A percentile compares a stretch with the other conserved stretches of the same genome.
phyloP scores from a whole-genome alignment of 208 protist species.

The Endotrypanum monterogeii region DNA sequence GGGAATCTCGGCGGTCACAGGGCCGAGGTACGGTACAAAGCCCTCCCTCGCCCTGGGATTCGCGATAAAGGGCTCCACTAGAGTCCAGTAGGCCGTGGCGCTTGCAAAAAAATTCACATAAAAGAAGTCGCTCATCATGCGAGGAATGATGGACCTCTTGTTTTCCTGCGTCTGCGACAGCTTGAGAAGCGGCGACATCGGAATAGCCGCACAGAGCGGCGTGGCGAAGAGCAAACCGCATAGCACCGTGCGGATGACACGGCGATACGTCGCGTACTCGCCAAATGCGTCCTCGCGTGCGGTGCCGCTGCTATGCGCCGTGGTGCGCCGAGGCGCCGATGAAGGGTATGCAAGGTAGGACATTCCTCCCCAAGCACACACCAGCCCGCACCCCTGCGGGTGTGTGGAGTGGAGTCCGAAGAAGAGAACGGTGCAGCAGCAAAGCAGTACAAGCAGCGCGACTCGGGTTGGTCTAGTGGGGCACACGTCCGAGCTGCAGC shows the following conservation, averaged over 20 bases:
- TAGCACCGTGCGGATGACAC: conserved; percentile 44
- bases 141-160: conserved; percentile 55
- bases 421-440: not conserved
- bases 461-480: not conserved
- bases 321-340: not conserved
- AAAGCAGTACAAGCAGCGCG: not conserved
- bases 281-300: conserved; percentile 16
- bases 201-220: conserved; percentile 43
- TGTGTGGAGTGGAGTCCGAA: not conserved
- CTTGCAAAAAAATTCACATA: conserved; percentile 63
- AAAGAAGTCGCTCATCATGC: conserved; percentile 83
- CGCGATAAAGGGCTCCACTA: conserved; percentile 49
- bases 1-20: conserved; percentile 59
- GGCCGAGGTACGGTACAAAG: conserved; percentile 66
- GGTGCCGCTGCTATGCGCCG: no score
- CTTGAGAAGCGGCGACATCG: conserved; percentile 57
- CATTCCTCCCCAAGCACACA: not conserved
- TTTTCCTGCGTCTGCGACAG: conserved; percentile 66
- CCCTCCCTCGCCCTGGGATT: conserved; percentile 43
- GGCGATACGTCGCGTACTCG: conserved; percentile 34
- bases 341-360: conserved; percentile 24
- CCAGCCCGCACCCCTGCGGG: not conserved
- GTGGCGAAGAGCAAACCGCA: conserved; percentile 53
- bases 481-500: not conserved
- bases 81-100: conserved; percentile 36